Percentiles rank a stretch among this genome's conserved stretches.
Conservation (phyloP, 768 basidiomycete species). For the Pisolithus orientalis region DNA sequence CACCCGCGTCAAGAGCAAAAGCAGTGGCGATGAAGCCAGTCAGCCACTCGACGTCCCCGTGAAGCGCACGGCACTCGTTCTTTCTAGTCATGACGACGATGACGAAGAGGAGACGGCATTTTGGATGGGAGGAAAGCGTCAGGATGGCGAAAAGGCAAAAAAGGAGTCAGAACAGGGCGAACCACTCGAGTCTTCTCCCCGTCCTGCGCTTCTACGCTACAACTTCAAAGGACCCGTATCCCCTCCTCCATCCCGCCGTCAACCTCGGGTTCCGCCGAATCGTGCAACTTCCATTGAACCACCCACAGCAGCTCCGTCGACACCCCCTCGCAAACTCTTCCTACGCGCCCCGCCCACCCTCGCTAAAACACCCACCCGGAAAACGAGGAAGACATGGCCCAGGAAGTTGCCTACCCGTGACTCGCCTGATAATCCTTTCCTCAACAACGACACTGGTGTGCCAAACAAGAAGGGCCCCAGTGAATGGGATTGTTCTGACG, state of each 20-base stretch:
- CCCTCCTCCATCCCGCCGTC: conserved; percentile 61
- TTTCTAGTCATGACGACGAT: conserved; percentile 41
- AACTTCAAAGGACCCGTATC: conserved; percentile 46
- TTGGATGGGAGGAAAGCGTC: conserved; percentile 15
- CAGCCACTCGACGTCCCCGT: too few species aligned
- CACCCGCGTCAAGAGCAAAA: conserved; percentile 12
- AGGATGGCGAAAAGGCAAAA: conserved; percentile 2
- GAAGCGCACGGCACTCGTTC: conserved; percentile 24
- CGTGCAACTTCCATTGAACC: conserved; percentile 23
- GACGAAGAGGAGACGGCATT: conserved; percentile 43
- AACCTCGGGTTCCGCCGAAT: conserved; percentile 23
- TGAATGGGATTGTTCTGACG: conserved; percentile 30
- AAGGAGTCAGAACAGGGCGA: conserved; percentile 5
- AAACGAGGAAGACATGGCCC: conserved; percentile 32
- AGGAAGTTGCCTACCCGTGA: conserved; percentile 38
- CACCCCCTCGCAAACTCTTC: conserved; percentile 18
- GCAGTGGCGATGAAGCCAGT: conserved; percentile 10
- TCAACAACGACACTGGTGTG: conserved; percentile 34
- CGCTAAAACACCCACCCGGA: conserved; percentile 24
- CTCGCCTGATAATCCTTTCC: conserved; percentile 70
- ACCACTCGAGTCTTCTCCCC: conserved; percentile 18
- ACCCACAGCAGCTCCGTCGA: conserved; percentile 15
- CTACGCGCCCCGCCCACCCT: conserved; percentile 16
- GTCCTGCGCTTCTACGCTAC: conserved; percentile 31
- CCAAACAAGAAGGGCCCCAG: conserved; percentile 11